Percentiles rank a stretch among this genome's conserved stretches.
Evolutionary conservation across 306 rosid species (phyloP).

Genomic region (Lathyrus aphaca): DNA sequence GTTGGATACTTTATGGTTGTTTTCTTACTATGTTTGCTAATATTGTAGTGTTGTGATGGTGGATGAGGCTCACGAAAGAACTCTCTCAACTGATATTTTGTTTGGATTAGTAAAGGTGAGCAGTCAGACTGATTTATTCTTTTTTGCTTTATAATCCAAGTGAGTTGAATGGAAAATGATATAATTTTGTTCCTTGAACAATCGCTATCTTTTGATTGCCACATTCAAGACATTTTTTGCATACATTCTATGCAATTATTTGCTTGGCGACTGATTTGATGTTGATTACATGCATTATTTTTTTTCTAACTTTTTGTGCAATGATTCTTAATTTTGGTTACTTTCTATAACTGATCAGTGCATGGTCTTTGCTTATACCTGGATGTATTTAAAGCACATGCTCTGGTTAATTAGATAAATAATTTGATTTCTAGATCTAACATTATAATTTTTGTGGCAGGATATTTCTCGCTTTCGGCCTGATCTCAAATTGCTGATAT

Average conservation of each 20-base stretch:
- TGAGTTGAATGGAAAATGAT: slow-evolving; percentile 21
- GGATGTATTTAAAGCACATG: slow-evolving; percentile 6
- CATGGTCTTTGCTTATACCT: slow-evolving; percentile 2
- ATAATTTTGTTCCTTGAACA: slow-evolving; percentile 22
- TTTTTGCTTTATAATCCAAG: slow-evolving; percentile 13
- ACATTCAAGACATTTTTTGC: slow-evolving; percentile 20
- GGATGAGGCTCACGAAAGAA: slow-evolving; percentile 99
- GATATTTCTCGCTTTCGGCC: slow-evolving; percentile 94
- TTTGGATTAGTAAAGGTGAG: slow-evolving; percentile 95
- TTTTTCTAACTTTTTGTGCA: slow-evolving; percentile 5
- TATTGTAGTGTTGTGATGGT: slow-evolving; percentile 91
- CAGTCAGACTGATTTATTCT: not conserved
- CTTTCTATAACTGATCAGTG: slow-evolving; percentile 24
- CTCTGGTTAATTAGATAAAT: slow-evolving; percentile 24
- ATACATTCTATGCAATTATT: slow-evolving; percentile 1
- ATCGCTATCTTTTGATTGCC: slow-evolving; percentile 31
- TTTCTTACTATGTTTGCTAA: slow-evolving; percentile 41
- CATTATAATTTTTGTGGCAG: slow-evolving; percentile 44
- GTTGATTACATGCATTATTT: slow-evolving; percentile 30
- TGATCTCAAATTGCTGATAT: slow-evolving; percentile 87
- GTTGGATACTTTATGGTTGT: slow-evolving; percentile 26
- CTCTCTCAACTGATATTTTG: slow-evolving; percentile 94
- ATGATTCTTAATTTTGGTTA: slow-evolving; percentile 34
- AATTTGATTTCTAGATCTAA: slow-evolving; percentile 17
- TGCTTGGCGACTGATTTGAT: slow-evolving; percentile 22